These are phyloP conservation scores for Ganoderma multipileum DNA, from an alignment of 1,284 basidiomycete species.

Conservation along the genomic window DNA sequence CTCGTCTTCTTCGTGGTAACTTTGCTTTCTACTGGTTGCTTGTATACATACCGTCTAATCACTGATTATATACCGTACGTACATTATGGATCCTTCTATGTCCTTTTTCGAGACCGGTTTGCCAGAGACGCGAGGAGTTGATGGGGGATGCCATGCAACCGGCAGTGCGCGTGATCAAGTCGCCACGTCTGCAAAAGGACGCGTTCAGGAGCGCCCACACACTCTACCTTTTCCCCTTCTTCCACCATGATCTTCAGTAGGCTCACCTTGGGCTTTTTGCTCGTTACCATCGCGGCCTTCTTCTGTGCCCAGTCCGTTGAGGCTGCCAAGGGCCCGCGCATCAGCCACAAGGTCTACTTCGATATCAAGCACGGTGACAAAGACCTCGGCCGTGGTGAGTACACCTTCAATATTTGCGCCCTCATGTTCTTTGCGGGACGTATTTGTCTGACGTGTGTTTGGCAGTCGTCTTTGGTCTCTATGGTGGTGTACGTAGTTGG, in stretches of 20 bases:
- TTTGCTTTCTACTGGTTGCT: neutral
- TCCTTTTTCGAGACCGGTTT: neutral
- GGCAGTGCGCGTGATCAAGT: conserved; percentile 19
- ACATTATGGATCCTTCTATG: neutral
- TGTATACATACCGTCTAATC: neutral
- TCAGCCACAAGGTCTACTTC: conserved; percentile 94
- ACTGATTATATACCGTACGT: neutral
- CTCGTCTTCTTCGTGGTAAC: neutral
- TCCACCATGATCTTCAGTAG: conserved; percentile 58
- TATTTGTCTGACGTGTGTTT: conserved; percentile 11
- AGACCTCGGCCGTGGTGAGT: conserved; percentile 81
- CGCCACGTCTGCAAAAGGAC: conserved; percentile 27
- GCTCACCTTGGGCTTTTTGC: conserved; percentile 64
- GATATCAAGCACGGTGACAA: conserved; percentile 91
- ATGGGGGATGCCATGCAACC: conserved; percentile 3
- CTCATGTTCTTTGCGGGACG: conserved; percentile 9
- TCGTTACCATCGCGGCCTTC: conserved; percentile 71
- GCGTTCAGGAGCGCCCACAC: conserved; percentile 10
- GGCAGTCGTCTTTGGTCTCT: conserved; percentile 84
- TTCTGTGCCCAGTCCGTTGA: conserved; percentile 73
- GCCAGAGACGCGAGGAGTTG: neutral
- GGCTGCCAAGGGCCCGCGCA: conserved; percentile 81
- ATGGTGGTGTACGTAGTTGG: conserved; percentile 64
- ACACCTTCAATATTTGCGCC: conserved; percentile 18
- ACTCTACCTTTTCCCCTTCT: conserved; percentile 25